Evolutionary conservation across 169 alveolate genomes (phyloP), one percentile per base, ranked within the genome.

Genomic region (Plasmodium inui): DNA sequence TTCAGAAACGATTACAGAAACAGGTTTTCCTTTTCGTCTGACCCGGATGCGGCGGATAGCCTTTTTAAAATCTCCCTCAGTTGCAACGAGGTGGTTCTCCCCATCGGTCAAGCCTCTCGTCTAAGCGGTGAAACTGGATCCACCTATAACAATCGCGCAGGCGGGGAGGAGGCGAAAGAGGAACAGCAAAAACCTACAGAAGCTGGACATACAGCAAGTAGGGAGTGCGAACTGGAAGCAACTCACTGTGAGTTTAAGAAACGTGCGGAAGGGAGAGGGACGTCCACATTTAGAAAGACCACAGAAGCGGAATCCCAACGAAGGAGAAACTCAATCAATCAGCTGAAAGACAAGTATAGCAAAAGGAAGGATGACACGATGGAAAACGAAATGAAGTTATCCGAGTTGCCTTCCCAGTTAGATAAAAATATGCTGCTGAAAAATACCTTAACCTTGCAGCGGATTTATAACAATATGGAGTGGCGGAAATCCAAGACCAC

Each of bases 51-150:
- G 7, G 80, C 61, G 70, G 93, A 86, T 28, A 74, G 70, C 30
- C 55, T 86, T 34, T 86, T 86, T 32, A 86, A 86, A 57, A 86
- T 86, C 19, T 86, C 93, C 1, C 30, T 34, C 7, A 86, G 93
- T 34, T 73, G 85, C 34, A 74, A 74, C 41, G 93, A 84, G 39
- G 50, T 17, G 53, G 14, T 84, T 67, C 34, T 67, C n/a, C 76
- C 76, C 19, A 67, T 0, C 39, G n/a, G 28, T 28, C 19, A 61
- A 61, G 12, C 22, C 12, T n/a, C 37, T n/a, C n/a, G 28, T 61
- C 34, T 3, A 61, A 61, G 32, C 14, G 32, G 22, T 61, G 74
- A 67, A 4, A 7, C 14, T 67, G 76, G 0, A 14, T 50, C 22
- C 22, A 50, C 61, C 26, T 7, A 50, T 50, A 50, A 1, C 61